These are phyloP conservation scores for Monascus purpureus DNA, from an alignment of 495 filamentous ascomycete genomes.

Conservation along the genomic window DNA sequence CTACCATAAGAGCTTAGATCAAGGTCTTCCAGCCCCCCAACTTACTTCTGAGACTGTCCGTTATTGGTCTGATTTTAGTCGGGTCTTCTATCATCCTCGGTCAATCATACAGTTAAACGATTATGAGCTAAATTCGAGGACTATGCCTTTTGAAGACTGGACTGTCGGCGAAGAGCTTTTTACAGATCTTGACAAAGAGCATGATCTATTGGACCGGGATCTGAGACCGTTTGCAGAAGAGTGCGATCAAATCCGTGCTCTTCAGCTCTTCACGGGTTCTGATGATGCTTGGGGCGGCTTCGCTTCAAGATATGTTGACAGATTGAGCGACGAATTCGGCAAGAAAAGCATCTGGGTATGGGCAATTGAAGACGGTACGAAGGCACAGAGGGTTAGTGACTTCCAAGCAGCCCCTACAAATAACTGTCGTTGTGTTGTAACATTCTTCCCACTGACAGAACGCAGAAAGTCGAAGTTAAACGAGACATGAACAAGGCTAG, in stretches of 20 bases:
- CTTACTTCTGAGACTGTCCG: conserved; percentile 59
- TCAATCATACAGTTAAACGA: conserved; percentile 83
- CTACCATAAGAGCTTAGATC: conserved; percentile 68
- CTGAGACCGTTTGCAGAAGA: conserved; percentile 79
- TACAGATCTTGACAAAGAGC: conserved; percentile 61
- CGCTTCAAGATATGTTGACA: conserved; percentile 61
- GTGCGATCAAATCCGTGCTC: conserved; percentile 78
- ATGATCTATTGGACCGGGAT: conserved; percentile 80
- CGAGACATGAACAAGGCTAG: conserved; percentile 55
- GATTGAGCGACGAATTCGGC: conserved; percentile 77
- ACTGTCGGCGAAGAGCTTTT: conserved; percentile 73
- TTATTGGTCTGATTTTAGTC: conserved; percentile 93
- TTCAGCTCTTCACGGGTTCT: conserved; percentile 64
- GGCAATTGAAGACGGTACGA: conserved; percentile 56
- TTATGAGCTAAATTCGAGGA: conserved; percentile 60
- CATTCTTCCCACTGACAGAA: neutral
- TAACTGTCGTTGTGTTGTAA: conserved; percentile 4
- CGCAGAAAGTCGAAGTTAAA: conserved; percentile 36
- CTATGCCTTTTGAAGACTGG: conserved; percentile 79
- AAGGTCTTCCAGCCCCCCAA: conserved; percentile 41
- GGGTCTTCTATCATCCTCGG: conserved; percentile 80
- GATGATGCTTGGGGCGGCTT: conserved; percentile 97
- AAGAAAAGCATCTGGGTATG: conserved; percentile 78
- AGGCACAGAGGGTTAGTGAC: conserved; percentile 43
- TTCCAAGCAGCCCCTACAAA: too few relatives aligned